These are phyloP conservation scores for Colletotrichum melonis DNA, from an alignment of 2,329 filamentous ascomycete genomes.

Conservation along the genomic window DNA sequence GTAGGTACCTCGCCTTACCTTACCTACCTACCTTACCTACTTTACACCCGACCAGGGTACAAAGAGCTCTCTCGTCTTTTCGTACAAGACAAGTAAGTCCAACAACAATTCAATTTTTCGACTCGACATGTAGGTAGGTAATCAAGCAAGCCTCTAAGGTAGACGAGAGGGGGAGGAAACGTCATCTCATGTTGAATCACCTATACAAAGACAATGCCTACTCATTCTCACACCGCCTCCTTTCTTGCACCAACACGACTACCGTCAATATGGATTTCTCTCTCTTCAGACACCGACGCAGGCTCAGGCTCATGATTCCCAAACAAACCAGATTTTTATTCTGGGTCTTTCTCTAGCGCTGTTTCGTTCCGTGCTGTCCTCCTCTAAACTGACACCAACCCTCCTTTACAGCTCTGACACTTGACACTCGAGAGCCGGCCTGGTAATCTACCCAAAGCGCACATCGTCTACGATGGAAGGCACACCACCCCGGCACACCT, in stretches of 20 bases:
- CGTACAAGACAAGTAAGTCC: background rate
- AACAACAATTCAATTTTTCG: background rate
- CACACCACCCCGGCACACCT: background rate
- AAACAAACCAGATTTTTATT: slow-evolving; percentile 32
- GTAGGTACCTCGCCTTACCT: background rate
- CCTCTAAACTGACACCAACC: background rate
- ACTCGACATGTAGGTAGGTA: background rate
- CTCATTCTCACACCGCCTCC: background rate
- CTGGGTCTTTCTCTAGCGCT: slow-evolving; percentile 29
- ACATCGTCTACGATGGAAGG: background rate
- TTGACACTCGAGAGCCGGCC: slow-evolving; percentile 18
- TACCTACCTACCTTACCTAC: background rate
- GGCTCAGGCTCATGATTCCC: slow-evolving; percentile 19
- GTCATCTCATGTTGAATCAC: slow-evolving; percentile 4
- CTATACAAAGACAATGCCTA: background rate
- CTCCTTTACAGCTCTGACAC: slow-evolving; percentile 8
- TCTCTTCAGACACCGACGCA: background rate
- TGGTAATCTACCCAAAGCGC: background rate
- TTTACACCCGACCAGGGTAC: background rate
- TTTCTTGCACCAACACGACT: background rate
- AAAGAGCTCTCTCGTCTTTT: background rate
- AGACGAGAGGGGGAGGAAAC: background rate
- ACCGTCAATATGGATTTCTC: background rate
- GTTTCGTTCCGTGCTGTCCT: slow-evolving; percentile 22
- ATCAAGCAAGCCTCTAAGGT: background rate